Percentiles rank a stretch among this genome's conserved stretches.
Evolutionary conservation across 192 early-diverging fungal genomes (phyloP).

Genomic region (Umbelopsis sp.): DNA sequence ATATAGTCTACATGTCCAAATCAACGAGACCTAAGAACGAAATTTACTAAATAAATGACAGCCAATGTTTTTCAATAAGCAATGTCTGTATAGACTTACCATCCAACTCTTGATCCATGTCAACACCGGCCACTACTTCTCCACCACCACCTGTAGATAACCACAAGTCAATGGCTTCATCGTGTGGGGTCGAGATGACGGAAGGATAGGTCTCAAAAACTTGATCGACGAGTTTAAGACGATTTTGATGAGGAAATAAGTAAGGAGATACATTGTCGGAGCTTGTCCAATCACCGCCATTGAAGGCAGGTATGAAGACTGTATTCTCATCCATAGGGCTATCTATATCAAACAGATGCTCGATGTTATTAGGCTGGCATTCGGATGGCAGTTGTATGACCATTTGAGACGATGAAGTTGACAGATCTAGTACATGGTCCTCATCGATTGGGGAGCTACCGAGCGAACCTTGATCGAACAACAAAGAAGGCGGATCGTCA

Average conservation of each 20-base stretch:
- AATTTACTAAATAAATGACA: not conserved
- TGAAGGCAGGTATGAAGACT: not conserved
- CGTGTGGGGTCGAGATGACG: not conserved
- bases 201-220: slow-evolving; percentile 1
- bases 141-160: slow-evolving; percentile 13
- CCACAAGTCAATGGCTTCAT: slow-evolving; percentile 17
- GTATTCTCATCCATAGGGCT: slow-evolving; percentile 9
- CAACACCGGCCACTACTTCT: slow-evolving; percentile 8
- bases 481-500: not conserved
- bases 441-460: slow-evolving; percentile 13
- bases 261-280: slow-evolving; percentile 9
- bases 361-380: not conserved
- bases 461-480: slow-evolving; percentile 22
- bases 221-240: not conserved
- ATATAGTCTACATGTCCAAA: slow-evolving; percentile 10
- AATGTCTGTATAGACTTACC: not conserved
- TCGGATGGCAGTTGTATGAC: slow-evolving; percentile 12
- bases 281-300: not conserved
- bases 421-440: slow-evolving; percentile 2
- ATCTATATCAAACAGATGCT: slow-evolving; percentile 23
- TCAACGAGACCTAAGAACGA: slow-evolving; percentile 5
- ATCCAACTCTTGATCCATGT: slow-evolving; percentile 15
- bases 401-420: slow-evolving; percentile 13
- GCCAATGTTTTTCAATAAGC: not conserved
- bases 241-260: slow-evolving; percentile 12